phyloP scores from a whole-genome alignment of 305 asterid species.

The Ilex paraguariensis region DNA sequence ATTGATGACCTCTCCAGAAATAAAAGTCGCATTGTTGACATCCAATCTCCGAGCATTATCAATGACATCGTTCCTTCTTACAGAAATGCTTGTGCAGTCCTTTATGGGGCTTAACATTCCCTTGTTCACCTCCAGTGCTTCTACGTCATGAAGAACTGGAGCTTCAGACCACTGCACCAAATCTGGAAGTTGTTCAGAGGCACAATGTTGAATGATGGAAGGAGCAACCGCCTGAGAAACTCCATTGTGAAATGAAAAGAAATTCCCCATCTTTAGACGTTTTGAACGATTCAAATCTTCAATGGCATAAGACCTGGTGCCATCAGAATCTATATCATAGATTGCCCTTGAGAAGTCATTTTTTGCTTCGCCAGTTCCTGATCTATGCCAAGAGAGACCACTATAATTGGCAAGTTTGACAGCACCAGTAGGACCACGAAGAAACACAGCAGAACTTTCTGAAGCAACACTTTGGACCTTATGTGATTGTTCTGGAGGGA shows the following conservation, averaged over 20 bases:
- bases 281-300: conserved; percentile 33
- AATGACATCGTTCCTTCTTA: conserved; percentile 19
- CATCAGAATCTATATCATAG: conserved; percentile 18
- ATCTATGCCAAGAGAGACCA: conserved; percentile 12
- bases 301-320: conserved; percentile 15
- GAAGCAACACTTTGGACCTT: conserved; percentile 13
- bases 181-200: conserved; percentile 13
- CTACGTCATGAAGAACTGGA: conserved; percentile 16
- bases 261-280: conserved; percentile 33
- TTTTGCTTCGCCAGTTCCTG: conserved; percentile 22
- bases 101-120: conserved; percentile 15
- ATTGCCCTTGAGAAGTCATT: conserved; percentile 13
- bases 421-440: conserved; percentile 8
- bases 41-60: conserved; percentile 19
- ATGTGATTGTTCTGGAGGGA: conserved; percentile 8
- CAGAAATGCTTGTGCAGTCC: conserved; percentile 16
- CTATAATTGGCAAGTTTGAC: conserved; percentile 17
- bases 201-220: conserved; percentile 15
- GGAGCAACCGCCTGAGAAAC: conserved; percentile 19
- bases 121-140: conserved; percentile 11
- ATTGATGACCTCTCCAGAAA: conserved; percentile 23
- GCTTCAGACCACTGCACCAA: conserved; percentile 14
- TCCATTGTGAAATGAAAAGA: conserved; percentile 20
- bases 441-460: conserved; percentile 5
- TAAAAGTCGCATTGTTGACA: conserved; percentile 20